phyloP scores from a whole-genome alignment of 2,329 filamentous ascomycete species.

The Exserohilum rostratum region DNA sequence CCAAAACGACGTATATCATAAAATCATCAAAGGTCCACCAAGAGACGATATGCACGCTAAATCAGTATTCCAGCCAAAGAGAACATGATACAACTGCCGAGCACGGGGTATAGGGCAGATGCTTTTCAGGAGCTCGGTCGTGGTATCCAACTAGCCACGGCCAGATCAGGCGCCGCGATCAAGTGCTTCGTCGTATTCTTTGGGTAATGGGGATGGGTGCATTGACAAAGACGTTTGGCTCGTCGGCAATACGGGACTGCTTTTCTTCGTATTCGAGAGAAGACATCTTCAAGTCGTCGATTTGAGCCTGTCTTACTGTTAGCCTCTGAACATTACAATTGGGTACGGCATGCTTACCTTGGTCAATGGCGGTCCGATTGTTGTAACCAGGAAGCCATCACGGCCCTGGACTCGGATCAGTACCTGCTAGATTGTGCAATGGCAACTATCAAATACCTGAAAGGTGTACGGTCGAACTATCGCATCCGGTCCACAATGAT shows the following conservation, averaged over 20 bases:
- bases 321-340: conserved; percentile 7
- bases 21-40: conserved; percentile 6
- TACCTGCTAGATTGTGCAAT: conserved; percentile 4
- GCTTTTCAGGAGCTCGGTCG: conserved; percentile 5
- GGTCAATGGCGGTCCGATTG: conserved; percentile 49
- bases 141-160: neutral
- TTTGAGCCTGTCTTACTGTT: conserved; percentile 45
- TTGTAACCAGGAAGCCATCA: conserved; percentile 52
- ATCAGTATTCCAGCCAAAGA: conserved; percentile 6
- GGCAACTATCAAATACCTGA: conserved; percentile 37
- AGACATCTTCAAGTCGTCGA: conserved; percentile 50
- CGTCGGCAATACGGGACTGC: conserved; percentile 47
- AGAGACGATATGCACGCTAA: conserved; percentile 15
- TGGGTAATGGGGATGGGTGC: conserved; percentile 47
- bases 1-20: conserved; percentile 5
- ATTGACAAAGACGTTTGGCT: conserved; percentile 47
- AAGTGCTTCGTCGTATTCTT: conserved; percentile 38
- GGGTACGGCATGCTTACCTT: conserved; percentile 35
- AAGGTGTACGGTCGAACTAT: conserved; percentile 52
- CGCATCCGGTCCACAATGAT: conserved; percentile 51
- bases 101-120: conserved; percentile 10
- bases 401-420: conserved; percentile 43
- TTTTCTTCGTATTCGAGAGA: conserved; percentile 51
- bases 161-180: conserved; percentile 3
- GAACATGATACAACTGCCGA: conserved; percentile 10